These are phyloP conservation scores for Debaryomyces singareniensis DNA, from an alignment of 1,139 yeast genomes.

Conservation along the genomic window DNA sequence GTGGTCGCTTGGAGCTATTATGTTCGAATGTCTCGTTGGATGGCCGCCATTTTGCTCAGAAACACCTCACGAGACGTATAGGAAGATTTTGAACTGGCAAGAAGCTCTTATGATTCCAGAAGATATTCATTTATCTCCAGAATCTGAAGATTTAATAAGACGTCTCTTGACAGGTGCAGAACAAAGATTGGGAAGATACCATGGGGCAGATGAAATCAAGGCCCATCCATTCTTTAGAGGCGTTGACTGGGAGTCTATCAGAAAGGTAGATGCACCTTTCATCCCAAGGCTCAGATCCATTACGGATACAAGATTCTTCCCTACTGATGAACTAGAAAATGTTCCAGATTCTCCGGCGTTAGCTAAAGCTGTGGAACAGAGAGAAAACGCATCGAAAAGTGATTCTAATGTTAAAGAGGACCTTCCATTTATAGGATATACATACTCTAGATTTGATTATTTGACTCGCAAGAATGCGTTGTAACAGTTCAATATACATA, in stretches of 20 bases:
- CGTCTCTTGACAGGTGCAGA: slow-evolving; percentile 79
- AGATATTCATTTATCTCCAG: slow-evolving; percentile 89
- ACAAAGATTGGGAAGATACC: slow-evolving; percentile 80
- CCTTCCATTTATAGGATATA: slow-evolving; percentile 93
- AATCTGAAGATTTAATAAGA: slow-evolving; percentile 87
- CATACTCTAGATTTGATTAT: slow-evolving; percentile 90
- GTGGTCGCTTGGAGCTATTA: slow-evolving; percentile 99
- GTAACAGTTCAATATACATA: no score
- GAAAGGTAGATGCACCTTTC: slow-evolving; percentile 93
- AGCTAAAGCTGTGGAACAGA: slow-evolving; percentile 60
- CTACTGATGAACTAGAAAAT: slow-evolving; percentile 92
- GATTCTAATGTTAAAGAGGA: slow-evolving; percentile 65
- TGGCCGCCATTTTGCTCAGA: slow-evolving; percentile 99
- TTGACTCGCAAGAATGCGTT: slow-evolving; percentile 82
- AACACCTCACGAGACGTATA: slow-evolving; percentile 96
- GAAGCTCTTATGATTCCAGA: slow-evolving; percentile 92
- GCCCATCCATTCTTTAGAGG: slow-evolving; percentile 92
- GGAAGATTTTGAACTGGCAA: slow-evolving; percentile 92
- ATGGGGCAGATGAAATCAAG: slow-evolving; percentile 92
- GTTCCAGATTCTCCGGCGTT: slow-evolving; percentile 92
- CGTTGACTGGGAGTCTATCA: slow-evolving; percentile 91
- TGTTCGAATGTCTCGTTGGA: slow-evolving; percentile 97
- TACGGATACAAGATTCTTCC: slow-evolving; percentile 96
- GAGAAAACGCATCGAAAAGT: slow-evolving; percentile 33
- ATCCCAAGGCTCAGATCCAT: slow-evolving; percentile 59